Conservation (phyloP, 257 asterid species). For the Asclepias syriaca region DNA sequence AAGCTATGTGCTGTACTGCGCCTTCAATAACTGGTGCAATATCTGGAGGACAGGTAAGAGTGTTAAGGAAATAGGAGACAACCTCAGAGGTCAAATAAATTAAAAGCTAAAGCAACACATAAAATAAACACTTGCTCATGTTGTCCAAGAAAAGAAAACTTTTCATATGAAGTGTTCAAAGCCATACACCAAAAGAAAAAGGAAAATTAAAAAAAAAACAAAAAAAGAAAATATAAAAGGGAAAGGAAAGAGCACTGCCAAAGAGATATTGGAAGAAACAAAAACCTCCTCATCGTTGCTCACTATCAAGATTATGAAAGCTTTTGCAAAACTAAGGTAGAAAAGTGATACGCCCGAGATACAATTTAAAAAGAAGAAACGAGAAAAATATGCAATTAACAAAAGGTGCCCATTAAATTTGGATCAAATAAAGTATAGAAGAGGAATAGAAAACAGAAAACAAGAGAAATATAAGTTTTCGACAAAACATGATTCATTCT, state of each 20-base stretch:
- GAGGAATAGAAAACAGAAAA: background rate
- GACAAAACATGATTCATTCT: background rate
- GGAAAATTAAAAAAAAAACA: too few relatives aligned
- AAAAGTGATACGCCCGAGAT: background rate
- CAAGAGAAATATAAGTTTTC: background rate
- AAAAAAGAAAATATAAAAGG: too few relatives aligned
- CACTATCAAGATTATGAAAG: background rate
- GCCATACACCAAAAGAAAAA: background rate
- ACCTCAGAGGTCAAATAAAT: background rate
- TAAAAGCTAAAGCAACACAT: background rate
- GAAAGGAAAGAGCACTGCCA: background rate
- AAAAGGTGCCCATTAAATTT: background rate
- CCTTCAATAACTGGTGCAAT: constrained; percentile 98
- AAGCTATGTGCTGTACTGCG: constrained; percentile 94
- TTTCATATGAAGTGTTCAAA: background rate
- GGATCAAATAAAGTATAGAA: background rate
- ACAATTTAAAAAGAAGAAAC: too few relatives aligned
- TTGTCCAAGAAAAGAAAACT: background rate
- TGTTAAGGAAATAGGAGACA: background rate
- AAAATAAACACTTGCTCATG: background rate
- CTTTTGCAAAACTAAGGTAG: background rate
- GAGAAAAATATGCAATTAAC: background rate
- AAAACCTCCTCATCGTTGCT: background rate
- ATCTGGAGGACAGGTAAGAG: constrained; percentile 35
- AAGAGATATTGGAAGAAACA: background rate